phyloP scores from a whole-genome alignment of 176 grass and related monocot genomes.

The Oryza nivara region DNA sequence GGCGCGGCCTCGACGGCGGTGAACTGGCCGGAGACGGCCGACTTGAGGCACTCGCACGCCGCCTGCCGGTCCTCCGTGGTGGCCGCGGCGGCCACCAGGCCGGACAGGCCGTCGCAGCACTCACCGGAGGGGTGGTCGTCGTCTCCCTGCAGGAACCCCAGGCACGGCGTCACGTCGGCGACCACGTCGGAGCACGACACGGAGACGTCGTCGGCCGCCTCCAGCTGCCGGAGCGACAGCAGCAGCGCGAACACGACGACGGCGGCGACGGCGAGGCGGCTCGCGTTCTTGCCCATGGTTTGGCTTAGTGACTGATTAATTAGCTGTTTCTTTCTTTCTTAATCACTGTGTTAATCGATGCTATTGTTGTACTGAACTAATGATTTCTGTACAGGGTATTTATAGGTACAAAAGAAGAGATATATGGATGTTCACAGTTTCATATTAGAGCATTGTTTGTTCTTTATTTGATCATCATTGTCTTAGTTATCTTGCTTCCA shows the following conservation, averaged over 20 bases:
- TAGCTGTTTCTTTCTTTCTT: not conserved
- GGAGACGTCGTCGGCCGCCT: not conserved
- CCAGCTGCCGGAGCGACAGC: constrained; percentile 16
- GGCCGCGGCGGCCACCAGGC: constrained; percentile 27
- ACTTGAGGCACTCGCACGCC: constrained; percentile 62
- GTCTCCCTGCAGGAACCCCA: constrained; percentile 41
- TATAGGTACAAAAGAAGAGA: constrained; percentile 11
- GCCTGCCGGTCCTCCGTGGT: constrained; percentile 27
- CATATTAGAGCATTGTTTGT: not conserved
- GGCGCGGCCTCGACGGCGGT: not conserved
- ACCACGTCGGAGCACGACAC: constrained; percentile 37
- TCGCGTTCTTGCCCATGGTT: constrained; percentile 31
- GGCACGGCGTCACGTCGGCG: constrained; percentile 38
- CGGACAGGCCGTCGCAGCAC: constrained; percentile 51
- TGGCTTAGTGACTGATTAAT: not conserved
- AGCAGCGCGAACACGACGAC: constrained; percentile 15
- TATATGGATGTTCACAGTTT: not conserved
- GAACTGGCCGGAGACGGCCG: not conserved
- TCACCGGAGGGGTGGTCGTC: not conserved
- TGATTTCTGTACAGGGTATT: constrained; percentile 1
- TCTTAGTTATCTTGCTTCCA: not conserved
- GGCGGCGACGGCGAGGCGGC: not conserved
- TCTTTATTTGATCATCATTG: not conserved
- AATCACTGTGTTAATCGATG: not conserved
- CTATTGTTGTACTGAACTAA: not conserved